Percentiles rank a stretch among this genome's conserved stretches.
These are phyloP conservation scores for Tilletia indica DNA, from an alignment of 1,284 basidiomycete genomes.

Conservation along the genomic window DNA sequence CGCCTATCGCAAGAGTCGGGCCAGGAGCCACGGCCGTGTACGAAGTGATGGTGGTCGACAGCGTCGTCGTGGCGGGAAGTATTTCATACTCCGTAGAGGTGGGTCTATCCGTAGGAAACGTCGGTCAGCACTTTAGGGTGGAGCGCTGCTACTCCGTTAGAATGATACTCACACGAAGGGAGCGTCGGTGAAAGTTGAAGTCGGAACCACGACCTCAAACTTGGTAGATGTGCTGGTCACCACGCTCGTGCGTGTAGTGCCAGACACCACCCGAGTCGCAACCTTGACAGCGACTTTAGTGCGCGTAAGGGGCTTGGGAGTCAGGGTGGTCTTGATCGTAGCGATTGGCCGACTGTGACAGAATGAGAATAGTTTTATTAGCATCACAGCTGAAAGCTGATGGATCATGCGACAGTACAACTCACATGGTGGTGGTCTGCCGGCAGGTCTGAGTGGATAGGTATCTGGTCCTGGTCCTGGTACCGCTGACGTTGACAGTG, in stretches of 20 bases:
- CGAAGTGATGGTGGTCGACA: not conserved
- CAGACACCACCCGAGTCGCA: not conserved
- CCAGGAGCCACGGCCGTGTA: not conserved
- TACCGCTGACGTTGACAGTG: not conserved
- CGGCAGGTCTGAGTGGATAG: not conserved
- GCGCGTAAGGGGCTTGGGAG: not conserved
- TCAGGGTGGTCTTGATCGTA: not conserved
- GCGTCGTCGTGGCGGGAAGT: not conserved
- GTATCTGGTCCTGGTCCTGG: not conserved
- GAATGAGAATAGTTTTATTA: no score
- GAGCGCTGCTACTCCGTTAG: no score
- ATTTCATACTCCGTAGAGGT: not conserved
- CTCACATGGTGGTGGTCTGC: not conserved
- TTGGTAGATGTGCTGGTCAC: not conserved
- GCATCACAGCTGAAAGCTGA: no score
- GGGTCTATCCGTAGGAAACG: not conserved
- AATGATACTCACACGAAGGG: not conserved
- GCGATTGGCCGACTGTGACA: not conserved
- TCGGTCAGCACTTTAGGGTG: no score
- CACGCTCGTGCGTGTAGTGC: not conserved
- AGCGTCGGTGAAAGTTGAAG: not conserved
- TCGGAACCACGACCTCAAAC: not conserved
- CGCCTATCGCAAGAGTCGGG: not conserved
- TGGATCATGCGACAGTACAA: not conserved
- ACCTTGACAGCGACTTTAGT: not conserved